Evolutionary conservation across 176 grass and related monocot genomes (phyloP).

Genomic region (Musa beccarii): DNA sequence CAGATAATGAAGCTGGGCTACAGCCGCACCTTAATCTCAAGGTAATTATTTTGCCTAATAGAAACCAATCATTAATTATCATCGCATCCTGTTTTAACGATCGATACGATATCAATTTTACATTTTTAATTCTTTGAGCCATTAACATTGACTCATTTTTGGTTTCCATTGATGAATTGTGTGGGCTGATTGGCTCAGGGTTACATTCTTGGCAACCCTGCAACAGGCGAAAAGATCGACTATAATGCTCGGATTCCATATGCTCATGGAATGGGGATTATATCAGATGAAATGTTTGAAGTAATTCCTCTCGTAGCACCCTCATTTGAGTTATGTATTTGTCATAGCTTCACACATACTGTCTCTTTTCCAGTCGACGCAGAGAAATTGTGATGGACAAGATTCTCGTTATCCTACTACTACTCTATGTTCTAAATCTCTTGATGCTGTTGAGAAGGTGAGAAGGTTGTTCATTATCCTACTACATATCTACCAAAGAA

Average conservation of each 20-base stretch:
- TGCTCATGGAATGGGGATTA: constrained; percentile 47
- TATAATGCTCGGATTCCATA: neutral
- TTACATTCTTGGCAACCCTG: constrained; percentile 40
- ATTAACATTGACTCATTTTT: neutral
- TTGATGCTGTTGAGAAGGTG: constrained; percentile 2
- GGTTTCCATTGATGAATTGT: constrained; percentile 4
- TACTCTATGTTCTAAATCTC: constrained; percentile 17
- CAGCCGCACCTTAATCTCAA: constrained; percentile 35
- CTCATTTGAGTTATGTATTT: neutral
- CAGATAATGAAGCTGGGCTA: constrained; percentile 24
- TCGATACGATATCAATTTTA: neutral
- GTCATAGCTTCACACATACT: neutral
- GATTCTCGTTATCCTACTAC: constrained; percentile 1
- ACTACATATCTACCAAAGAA: neutral
- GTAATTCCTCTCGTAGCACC: neutral
- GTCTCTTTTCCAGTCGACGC: constrained; percentile 12
- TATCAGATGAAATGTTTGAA: constrained; percentile 49
- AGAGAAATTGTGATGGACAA: constrained; percentile 21
- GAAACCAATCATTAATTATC: neutral
- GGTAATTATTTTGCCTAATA: constrained; percentile 21
- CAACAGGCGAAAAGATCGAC: constrained; percentile 18
- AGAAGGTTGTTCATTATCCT: neutral
- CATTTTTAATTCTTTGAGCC: neutral
- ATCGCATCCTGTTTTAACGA: neutral
- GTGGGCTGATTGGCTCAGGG: constrained; percentile 8